Conservation (phyloP, 2,329 filamentous ascomycete species). For the Myriosclerotinia duriaeana region DNA sequence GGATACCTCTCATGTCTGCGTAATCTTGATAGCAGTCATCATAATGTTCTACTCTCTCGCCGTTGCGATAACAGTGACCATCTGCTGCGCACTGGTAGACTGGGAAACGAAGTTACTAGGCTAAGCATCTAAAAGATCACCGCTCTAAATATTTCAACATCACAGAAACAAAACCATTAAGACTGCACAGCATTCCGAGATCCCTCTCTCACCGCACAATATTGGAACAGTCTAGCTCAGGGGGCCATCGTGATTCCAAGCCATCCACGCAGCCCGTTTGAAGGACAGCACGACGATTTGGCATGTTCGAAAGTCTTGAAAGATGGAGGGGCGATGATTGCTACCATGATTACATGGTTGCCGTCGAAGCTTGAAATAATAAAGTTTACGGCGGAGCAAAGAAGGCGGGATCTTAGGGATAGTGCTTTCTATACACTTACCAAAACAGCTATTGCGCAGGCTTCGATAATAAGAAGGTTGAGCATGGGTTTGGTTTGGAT, state of each 20-base stretch:
- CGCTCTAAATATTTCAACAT: background rate
- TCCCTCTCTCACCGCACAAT: background rate
- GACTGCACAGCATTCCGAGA: background rate
- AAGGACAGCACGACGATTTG: background rate
- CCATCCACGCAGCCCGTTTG: background rate
- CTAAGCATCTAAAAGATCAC: too few species aligned
- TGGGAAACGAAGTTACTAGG: too few species aligned
- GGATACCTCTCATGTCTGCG: too few species aligned
- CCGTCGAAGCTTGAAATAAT: background rate
- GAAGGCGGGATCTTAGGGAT: background rate
- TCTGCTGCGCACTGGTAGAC: too few species aligned
- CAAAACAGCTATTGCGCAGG: background rate
- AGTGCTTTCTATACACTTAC: background rate
- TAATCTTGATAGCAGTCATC: too few species aligned
- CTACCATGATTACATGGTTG: background rate
- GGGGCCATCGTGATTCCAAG: background rate
- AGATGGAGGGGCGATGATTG: background rate
- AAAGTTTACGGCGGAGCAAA: background rate
- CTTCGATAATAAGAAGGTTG: background rate
- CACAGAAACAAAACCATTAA: background rate
- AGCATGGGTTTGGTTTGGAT: background rate
- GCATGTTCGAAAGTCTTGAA: background rate
- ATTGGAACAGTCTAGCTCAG: background rate
- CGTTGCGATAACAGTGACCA: too few species aligned
- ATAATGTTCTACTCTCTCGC: too few species aligned